Evolutionary conservation across 768 basidiomycete genomes (phyloP).

Genomic region (Cubamyces lactineus): DNA sequence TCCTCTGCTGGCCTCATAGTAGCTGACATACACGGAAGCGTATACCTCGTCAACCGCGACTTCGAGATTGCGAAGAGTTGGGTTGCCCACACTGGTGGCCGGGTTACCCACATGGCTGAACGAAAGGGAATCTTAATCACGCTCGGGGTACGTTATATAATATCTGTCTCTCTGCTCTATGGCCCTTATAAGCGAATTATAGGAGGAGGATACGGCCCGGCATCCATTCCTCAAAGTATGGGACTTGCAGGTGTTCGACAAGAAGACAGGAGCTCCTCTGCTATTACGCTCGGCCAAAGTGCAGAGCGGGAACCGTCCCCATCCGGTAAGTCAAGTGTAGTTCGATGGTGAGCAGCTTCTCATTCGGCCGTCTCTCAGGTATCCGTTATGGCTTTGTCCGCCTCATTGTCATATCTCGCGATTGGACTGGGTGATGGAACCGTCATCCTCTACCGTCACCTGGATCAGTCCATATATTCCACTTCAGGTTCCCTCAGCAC

Average conservation of each 20-base stretch:
- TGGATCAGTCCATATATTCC: conserved; percentile 86
- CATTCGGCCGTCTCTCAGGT: conserved; percentile 46
- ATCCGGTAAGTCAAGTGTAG: conserved; percentile 56
- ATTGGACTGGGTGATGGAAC: conserved; percentile 96
- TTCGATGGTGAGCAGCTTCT: not conserved
- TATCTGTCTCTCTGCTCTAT: not conserved
- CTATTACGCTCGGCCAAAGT: conserved; percentile 78
- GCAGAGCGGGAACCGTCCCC: conserved; percentile 74
- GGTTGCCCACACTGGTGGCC: conserved; percentile 77
- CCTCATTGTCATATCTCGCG: conserved; percentile 80
- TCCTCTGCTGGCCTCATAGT: conserved; percentile 72
- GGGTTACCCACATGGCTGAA: conserved; percentile 88
- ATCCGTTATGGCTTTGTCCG: conserved; percentile 78
- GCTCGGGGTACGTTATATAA: conserved; percentile 67
- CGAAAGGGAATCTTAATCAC: conserved; percentile 82
- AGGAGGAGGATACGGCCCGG: conserved; percentile 77
- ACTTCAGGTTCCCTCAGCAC: conserved; percentile 63
- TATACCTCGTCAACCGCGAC: conserved; percentile 74
- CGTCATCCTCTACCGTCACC: conserved; percentile 86
- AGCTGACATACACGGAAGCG: conserved; percentile 84
- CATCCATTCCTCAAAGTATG: conserved; percentile 84
- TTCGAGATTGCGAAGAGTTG: conserved; percentile 75
- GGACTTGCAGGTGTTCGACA: conserved; percentile 77
- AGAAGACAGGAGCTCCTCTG: conserved; percentile 60
- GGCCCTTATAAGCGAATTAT: not conserved